phyloP scores from a whole-genome alignment of 352 stramenopile genomes.

The Phytophthora kernoviae region DNA sequence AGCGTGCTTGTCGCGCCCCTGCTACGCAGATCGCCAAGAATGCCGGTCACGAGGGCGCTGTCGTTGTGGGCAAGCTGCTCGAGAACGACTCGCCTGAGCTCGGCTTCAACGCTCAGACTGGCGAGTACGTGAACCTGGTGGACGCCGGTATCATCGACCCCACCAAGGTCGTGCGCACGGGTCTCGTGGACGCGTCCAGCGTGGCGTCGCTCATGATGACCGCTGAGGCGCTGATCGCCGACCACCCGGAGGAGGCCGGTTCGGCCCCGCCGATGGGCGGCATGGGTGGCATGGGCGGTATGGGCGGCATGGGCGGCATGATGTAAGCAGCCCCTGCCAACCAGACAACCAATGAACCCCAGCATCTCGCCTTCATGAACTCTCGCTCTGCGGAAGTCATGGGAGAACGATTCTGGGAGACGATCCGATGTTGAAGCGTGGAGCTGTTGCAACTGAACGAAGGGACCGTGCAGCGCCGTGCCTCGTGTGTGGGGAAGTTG shows the following conservation, averaged over 20 bases:
- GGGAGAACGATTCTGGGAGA: slow-evolving; percentile 8
- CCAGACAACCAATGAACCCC: slow-evolving; percentile 14
- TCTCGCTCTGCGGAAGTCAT: slow-evolving; percentile 12
- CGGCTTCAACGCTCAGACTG: slow-evolving; percentile 98
- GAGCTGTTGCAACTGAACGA: slow-evolving; percentile 40
- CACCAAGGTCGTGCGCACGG: slow-evolving; percentile 98
- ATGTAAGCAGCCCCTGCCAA: slow-evolving; percentile 53
- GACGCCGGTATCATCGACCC: slow-evolving; percentile 98
- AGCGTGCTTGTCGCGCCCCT: slow-evolving; percentile 93
- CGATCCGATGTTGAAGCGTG: slow-evolving; percentile 27
- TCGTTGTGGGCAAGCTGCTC: slow-evolving; percentile 99
- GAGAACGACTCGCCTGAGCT: slow-evolving; percentile 92
- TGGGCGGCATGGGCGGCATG: slow-evolving; percentile 88
- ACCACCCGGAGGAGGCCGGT: slow-evolving; percentile 92
- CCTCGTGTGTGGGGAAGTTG: slow-evolving; percentile 10
- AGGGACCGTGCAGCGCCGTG: slow-evolving; percentile 16
- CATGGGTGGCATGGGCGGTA: slow-evolving; percentile 82
- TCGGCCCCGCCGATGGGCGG: slow-evolving; percentile 73
- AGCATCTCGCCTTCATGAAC: slow-evolving; percentile 20
- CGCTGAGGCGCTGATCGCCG: slow-evolving; percentile 98
- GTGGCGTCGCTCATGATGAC: slow-evolving; percentile 99
- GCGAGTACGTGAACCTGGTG: slow-evolving; percentile 98
- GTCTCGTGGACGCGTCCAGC: slow-evolving; percentile 97
- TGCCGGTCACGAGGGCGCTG: slow-evolving; percentile 97
- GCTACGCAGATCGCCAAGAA: slow-evolving; percentile 98